A percentile compares a stretch with the other conserved stretches of the same genome.
These are phyloP conservation scores for Podospora sp. DNA, from an alignment of 495 filamentous ascomycete genomes.

Conservation along the genomic window DNA sequence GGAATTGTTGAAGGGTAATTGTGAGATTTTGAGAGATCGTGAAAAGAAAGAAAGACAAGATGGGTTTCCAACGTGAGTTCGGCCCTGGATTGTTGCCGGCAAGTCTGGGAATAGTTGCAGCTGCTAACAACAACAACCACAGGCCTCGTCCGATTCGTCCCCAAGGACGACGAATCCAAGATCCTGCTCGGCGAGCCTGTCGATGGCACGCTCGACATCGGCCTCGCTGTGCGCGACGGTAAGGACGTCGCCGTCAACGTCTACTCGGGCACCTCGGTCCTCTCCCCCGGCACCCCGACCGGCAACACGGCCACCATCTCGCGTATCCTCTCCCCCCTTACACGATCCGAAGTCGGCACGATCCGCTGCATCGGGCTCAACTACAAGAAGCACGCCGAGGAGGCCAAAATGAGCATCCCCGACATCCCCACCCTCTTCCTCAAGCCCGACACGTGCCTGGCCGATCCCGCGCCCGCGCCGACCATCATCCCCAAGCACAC, in stretches of 20 bases:
- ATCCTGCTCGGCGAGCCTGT: conserved; percentile 61
- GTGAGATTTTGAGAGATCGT: not conserved
- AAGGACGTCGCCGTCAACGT: conserved; percentile 56
- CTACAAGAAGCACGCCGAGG: conserved; percentile 49
- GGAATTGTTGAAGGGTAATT: not conserved
- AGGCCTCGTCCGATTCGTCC: conserved; percentile 64
- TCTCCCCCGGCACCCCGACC: conserved; percentile 54
- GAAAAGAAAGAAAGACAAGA: not conserved
- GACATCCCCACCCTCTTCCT: conserved; percentile 50
- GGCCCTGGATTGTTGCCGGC: no score
- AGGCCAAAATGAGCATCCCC: conserved; percentile 50
- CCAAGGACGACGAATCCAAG: conserved; percentile 53
- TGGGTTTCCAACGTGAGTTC: conserved; percentile 22
- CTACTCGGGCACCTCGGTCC: conserved; percentile 59
- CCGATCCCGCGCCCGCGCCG: conserved; percentile 49
- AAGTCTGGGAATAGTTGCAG: not conserved
- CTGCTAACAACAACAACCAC: not conserved
- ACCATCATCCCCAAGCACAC: conserved; percentile 50
- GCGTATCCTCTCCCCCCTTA: conserved; percentile 58
- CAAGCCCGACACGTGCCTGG: conserved; percentile 47
- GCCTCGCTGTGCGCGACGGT: conserved; percentile 55
- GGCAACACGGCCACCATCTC: conserved; percentile 52
- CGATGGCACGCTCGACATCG: conserved; percentile 56
- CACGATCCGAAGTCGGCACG: conserved; percentile 48
- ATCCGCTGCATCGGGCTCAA: conserved; percentile 52